Conservation (phyloP, 495 filamentous ascomycete genomes). For the Aspergillus panamensis region DNA sequence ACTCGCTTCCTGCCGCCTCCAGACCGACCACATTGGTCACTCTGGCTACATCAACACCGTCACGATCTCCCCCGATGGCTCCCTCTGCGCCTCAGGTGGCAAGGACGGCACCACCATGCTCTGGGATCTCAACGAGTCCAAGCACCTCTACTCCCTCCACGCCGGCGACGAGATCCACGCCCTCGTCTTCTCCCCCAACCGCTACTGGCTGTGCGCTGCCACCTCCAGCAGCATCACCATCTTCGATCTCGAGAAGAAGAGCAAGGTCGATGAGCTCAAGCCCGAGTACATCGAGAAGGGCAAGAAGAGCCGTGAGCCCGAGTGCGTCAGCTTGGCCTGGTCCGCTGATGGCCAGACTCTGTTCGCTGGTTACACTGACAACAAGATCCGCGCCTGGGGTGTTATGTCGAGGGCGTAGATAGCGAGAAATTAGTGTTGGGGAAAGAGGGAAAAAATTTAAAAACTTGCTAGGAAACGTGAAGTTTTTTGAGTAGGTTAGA, state of each 20-base stretch:
- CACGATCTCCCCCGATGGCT: constrained; percentile 99
- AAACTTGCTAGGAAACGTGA: constrained; percentile 14
- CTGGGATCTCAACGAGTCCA: constrained; percentile 99
- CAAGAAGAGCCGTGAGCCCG: constrained; percentile 98
- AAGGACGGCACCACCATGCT: constrained; percentile 99
- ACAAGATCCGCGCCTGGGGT: constrained; percentile 98
- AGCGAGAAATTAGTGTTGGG: background rate
- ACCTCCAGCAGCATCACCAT: constrained; percentile 98
- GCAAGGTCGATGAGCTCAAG: constrained; percentile 99
- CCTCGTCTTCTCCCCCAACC: constrained; percentile 99
- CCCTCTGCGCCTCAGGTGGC: constrained; percentile 97
- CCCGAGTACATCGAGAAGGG: constrained; percentile 93
- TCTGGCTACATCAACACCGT: constrained; percentile 99
- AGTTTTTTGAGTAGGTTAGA: constrained; percentile 13
- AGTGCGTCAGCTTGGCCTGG: constrained; percentile 97
- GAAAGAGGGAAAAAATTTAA: constrained; percentile 32
- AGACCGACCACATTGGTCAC: constrained; percentile 99
- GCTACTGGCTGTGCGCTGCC: constrained; percentile 99
- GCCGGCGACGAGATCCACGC: constrained; percentile 99
- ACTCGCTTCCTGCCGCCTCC: constrained; percentile 96
- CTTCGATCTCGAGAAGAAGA: constrained; percentile 99
- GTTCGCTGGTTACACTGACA: constrained; percentile 99
- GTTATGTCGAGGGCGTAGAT: constrained; percentile 72
- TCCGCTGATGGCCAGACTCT: constrained; percentile 96
- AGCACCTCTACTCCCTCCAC: constrained; percentile 99